Conservation (phyloP, 345 rosid species). For the Ceriops zippeliana region DNA sequence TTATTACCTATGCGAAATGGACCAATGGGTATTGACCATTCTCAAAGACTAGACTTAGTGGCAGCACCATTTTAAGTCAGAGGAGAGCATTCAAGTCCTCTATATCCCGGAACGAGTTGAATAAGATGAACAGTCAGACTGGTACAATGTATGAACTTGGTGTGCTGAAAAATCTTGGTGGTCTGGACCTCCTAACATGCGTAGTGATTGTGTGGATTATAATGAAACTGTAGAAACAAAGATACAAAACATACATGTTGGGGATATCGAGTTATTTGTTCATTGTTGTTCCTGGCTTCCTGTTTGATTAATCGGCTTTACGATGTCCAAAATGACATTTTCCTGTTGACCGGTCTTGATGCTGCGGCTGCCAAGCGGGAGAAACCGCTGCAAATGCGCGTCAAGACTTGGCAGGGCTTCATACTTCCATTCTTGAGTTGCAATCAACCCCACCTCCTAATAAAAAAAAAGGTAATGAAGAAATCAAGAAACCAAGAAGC, state of each 20-base stretch:
- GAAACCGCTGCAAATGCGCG: slow-evolving; percentile 88
- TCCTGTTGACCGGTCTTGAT: slow-evolving; percentile 78
- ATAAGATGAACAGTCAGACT: background rate
- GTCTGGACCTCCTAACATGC: background rate
- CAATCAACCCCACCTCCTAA: background rate
- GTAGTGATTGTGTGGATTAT: background rate
- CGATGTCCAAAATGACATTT: background rate
- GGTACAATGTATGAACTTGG: background rate
- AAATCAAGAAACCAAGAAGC: no score
- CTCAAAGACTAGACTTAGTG: background rate
- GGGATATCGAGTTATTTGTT: no score
- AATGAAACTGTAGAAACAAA: slow-evolving; percentile 1
- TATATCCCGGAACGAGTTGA: background rate
- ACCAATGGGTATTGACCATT: background rate
- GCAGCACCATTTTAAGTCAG: background rate
- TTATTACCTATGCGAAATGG: background rate
- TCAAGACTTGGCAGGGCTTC: slow-evolving; percentile 92
- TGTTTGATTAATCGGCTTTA: background rate
- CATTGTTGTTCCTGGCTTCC: background rate
- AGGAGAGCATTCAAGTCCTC: background rate
- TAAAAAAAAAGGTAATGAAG: background rate
- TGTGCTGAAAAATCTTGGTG: background rate
- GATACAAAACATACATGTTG: background rate
- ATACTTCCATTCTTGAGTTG: slow-evolving; percentile 60
- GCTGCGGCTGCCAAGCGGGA: slow-evolving; percentile 94